These are phyloP conservation scores for Amanita inopinata DNA, from an alignment of 768 basidiomycete species.

Conservation along the genomic window DNA sequence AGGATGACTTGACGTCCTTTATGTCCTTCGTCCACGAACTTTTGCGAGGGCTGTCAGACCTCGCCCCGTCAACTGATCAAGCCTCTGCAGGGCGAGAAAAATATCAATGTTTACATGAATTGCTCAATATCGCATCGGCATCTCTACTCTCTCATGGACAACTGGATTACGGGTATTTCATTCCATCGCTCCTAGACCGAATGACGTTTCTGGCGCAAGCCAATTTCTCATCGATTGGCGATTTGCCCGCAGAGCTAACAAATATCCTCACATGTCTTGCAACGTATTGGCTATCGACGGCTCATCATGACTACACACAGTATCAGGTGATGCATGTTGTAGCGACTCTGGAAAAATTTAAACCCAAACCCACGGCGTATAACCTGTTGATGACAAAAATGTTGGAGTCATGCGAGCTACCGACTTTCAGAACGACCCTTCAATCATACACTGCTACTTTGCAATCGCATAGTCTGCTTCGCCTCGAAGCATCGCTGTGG, in stretches of 20 bases:
- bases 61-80: slow-evolving; percentile 16
- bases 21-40: slow-evolving; percentile 4
- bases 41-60: slow-evolving; percentile 13
- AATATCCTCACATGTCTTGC: slow-evolving; percentile 6
- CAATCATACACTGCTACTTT: slow-evolving; percentile 22
- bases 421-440: slow-evolving; percentile 12
- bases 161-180: background rate
- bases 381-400: slow-evolving; percentile 12
- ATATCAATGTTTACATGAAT: background rate
- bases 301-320: background rate
- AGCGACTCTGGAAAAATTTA: slow-evolving; percentile 8
- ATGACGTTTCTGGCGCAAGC: background rate
- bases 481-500: slow-evolving; percentile 43
- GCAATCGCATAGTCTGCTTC: slow-evolving; percentile 23
- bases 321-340: slow-evolving; percentile 2
- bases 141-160: background rate
- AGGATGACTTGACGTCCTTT: background rate
- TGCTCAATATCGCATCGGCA: background rate
- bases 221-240: background rate
- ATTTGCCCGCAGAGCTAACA: background rate
- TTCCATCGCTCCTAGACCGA: background rate
- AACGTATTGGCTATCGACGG: slow-evolving; percentile 8
- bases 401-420: slow-evolving; percentile 11
- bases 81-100: background rate
- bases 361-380: slow-evolving; percentile 18